Evolutionary conservation across 208 protist genomes (phyloP).

Genomic region (Baffinella frigidus): DNA sequence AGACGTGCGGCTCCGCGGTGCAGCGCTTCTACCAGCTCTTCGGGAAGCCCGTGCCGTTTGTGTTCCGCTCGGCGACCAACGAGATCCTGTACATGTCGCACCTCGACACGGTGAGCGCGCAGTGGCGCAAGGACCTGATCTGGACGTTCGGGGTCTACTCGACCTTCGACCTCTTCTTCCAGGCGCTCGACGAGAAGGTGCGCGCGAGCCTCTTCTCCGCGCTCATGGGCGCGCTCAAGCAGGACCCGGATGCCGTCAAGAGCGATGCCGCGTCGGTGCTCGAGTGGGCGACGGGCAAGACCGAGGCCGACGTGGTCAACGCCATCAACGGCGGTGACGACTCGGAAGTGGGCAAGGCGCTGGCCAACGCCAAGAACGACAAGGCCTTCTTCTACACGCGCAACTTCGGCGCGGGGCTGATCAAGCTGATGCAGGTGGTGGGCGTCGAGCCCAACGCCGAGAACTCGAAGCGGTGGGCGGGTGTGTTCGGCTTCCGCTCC

Average conservation of each 20-base stretch:
- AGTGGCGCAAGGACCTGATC: background rate
- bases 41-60: conserved; percentile 49
- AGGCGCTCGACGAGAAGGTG: conserved; percentile 13
- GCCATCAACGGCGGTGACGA: conserved; percentile 26
- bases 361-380: background rate
- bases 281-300: conserved; percentile 50
- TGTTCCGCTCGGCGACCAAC: conserved; percentile 39
- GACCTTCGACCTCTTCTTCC: conserved; percentile 56
- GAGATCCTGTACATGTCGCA: conserved; percentile 60
- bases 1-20: conserved; percentile 36
- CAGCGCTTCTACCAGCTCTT: conserved; percentile 51
- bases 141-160: conserved; percentile 31
- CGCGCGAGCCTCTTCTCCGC: background rate
- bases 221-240: background rate
- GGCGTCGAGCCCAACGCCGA: conserved; percentile 50
- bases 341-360: background rate
- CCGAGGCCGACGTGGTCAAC: conserved; percentile 22
- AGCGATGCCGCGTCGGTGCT: background rate
- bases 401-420: conserved; percentile 53
- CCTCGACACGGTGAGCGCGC: conserved; percentile 34
- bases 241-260: background rate
- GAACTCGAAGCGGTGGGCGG: conserved; percentile 35
- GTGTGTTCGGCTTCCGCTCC: background rate
- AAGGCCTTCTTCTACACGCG: conserved; percentile 33
- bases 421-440: conserved; percentile 63